These are phyloP conservation scores for Combretum micranthum DNA, from an alignment of 345 rosid genomes.

Conservation along the genomic window DNA sequence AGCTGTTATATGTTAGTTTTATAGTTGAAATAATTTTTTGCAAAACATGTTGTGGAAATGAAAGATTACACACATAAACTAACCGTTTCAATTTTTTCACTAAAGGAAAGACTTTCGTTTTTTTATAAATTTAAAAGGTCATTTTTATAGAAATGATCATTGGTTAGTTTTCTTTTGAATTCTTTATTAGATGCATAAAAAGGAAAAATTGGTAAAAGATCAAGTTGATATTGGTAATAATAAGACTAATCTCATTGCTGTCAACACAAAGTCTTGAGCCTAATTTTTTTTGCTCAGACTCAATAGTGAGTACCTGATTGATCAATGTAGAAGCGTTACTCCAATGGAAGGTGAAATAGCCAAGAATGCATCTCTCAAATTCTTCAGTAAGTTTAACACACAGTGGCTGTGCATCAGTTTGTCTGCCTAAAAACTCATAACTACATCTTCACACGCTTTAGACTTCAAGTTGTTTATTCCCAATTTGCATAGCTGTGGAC, in stretches of 20 bases:
- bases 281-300: slow-evolving; percentile 41
- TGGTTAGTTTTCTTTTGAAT: no score
- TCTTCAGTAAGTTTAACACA: slow-evolving; percentile 60
- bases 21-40: no score
- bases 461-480: slow-evolving; percentile 54
- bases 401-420: slow-evolving; percentile 48
- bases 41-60: no score
- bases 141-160: no score
- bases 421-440: slow-evolving; percentile 40
- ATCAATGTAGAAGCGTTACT: slow-evolving; percentile 54
- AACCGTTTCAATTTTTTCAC: no score
- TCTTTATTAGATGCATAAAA: background rate
- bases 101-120: no score
- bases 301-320: slow-evolving; percentile 60
- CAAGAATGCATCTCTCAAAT: slow-evolving; percentile 70
- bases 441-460: slow-evolving; percentile 51
- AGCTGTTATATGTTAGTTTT: no score
- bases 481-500: slow-evolving; percentile 58
- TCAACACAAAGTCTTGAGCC: slow-evolving; percentile 67
- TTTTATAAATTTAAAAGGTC: no score
- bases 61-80: no score
- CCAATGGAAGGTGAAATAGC: slow-evolving; percentile 90
- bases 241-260: slow-evolving; percentile 67
- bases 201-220: background rate
- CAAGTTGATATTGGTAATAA: background rate